Percentiles rank a stretch among this genome's conserved stretches.
Evolutionary conservation across 2,329 filamentous ascomycete species (phyloP).

Genomic region (Pyricularia sp.): DNA sequence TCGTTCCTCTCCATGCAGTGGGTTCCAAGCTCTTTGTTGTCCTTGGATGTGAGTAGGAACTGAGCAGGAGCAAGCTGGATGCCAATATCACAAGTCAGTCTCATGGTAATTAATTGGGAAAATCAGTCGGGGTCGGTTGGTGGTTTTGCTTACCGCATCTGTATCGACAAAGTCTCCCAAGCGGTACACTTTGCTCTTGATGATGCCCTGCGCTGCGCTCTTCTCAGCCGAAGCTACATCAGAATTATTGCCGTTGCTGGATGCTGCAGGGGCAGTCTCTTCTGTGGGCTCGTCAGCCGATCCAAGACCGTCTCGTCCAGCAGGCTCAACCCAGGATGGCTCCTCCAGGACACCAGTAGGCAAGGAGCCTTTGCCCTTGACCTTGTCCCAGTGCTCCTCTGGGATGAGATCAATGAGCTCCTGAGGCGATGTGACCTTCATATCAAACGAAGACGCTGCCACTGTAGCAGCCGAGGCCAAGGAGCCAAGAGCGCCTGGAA

Average conservation of each 20-base stretch:
- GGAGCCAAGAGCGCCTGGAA: slow-evolving; percentile 23
- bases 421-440: slow-evolving; percentile 26
- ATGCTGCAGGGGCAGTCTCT: background rate
- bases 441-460: slow-evolving; percentile 30
- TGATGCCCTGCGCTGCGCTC: slow-evolving; percentile 3
- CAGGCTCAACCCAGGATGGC: slow-evolving; percentile 8
- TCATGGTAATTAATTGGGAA: background rate
- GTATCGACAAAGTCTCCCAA: slow-evolving; percentile 33
- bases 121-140: background rate
- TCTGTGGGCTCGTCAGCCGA: background rate
- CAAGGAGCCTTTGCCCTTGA: slow-evolving; percentile 11
- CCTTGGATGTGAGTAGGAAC: slow-evolving; percentile 17
- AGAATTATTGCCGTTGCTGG: background rate
- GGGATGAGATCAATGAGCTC: slow-evolving; percentile 16
- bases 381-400: slow-evolving; percentile 8
- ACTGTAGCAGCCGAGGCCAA: slow-evolving; percentile 31
- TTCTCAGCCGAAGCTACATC: background rate
- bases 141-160: slow-evolving; percentile 19
- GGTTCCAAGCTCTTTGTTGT: slow-evolving; percentile 20
- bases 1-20: slow-evolving; percentile 27
- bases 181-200: slow-evolving; percentile 22
- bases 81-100: background rate
- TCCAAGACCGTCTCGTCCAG: background rate
- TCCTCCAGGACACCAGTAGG: slow-evolving; percentile 1
- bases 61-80: slow-evolving; percentile 25